phyloP scores from a whole-genome alignment of 2,329 filamentous ascomycete genomes.

The Chrysosporium keratinophilum region DNA sequence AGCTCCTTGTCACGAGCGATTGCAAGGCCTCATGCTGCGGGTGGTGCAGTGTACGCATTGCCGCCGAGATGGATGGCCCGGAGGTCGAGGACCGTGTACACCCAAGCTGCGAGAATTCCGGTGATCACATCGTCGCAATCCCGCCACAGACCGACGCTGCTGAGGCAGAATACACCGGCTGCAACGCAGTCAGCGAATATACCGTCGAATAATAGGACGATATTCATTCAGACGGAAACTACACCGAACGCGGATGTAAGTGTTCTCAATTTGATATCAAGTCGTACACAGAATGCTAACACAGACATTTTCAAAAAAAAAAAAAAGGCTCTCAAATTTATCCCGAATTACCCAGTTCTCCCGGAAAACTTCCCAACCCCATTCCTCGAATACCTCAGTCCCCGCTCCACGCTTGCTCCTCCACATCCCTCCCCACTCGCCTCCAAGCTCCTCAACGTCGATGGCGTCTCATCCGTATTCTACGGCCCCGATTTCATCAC shows the following conservation, averaged over 20 bases:
- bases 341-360: conserved; percentile 78
- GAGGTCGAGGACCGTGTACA: conserved; percentile 22
- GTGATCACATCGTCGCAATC: conserved; percentile 38
- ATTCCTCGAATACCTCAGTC: conserved; percentile 85
- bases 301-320: background rate
- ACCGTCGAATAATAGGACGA: conserved; percentile 52
- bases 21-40: background rate
- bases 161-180: conserved; percentile 32
- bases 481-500: conserved; percentile 96
- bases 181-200: conserved; percentile 29
- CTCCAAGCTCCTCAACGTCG: conserved; percentile 80
- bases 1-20: conserved; percentile 1
- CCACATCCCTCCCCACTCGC: conserved; percentile 87
- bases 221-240: conserved; percentile 95
- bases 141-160: conserved; percentile 38
- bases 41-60: background rate
- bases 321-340: conserved; percentile 73
- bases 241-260: conserved; percentile 84
- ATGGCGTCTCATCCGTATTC: conserved; percentile 90
- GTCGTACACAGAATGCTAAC: background rate
- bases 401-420: conserved; percentile 75
- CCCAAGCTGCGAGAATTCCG: conserved; percentile 34
- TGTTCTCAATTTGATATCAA: conserved; percentile 11
- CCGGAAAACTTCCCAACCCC: conserved; percentile 61
- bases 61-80: conserved; percentile 4